phyloP scores from a whole-genome alignment of 495 filamentous ascomycete species.

The Chaetomidium leptoderma region DNA sequence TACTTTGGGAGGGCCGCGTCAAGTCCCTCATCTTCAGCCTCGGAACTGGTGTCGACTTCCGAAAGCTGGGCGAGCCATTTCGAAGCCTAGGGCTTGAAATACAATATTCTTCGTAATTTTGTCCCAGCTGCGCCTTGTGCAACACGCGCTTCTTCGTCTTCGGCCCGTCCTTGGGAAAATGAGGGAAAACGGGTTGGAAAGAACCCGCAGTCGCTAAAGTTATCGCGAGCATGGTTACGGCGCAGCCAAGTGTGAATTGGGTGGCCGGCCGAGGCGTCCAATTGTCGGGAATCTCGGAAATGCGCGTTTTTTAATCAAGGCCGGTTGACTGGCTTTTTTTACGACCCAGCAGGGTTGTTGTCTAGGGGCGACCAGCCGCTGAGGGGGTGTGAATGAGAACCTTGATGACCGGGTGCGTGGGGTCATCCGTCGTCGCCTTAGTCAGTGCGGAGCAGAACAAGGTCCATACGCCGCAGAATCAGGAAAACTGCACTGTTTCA shows the following conservation, averaged over 20 bases:
- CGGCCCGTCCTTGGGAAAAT: no score
- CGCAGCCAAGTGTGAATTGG: neutral
- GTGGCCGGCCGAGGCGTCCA: neutral
- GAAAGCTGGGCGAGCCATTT: slow-evolving; percentile 63
- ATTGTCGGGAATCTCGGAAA: neutral
- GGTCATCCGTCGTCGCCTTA: neutral
- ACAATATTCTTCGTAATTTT: slow-evolving; percentile 73
- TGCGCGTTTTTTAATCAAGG: neutral
- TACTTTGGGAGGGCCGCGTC: slow-evolving; percentile 90
- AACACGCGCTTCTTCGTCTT: neutral
- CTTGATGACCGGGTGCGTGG: slow-evolving; percentile 7
- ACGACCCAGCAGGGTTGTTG: no score
- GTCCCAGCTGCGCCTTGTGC: neutral
- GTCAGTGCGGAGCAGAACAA: neutral
- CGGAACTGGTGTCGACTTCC: slow-evolving; percentile 72
- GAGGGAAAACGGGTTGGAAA: neutral
- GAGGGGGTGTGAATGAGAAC: slow-evolving; percentile 2
- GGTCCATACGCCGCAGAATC: neutral
- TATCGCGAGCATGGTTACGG: no score
- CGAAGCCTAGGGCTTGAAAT: slow-evolving; percentile 80
- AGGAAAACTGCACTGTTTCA: neutral
- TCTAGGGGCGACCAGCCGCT: neutral
- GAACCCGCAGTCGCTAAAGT: neutral
- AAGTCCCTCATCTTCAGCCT: slow-evolving; percentile 92
- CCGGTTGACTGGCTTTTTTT: neutral